Evolutionary conservation across 176 grass and related monocot species (phyloP), one percentile per base, ranked within the genome.

Genomic region (Triticum urartu): DNA sequence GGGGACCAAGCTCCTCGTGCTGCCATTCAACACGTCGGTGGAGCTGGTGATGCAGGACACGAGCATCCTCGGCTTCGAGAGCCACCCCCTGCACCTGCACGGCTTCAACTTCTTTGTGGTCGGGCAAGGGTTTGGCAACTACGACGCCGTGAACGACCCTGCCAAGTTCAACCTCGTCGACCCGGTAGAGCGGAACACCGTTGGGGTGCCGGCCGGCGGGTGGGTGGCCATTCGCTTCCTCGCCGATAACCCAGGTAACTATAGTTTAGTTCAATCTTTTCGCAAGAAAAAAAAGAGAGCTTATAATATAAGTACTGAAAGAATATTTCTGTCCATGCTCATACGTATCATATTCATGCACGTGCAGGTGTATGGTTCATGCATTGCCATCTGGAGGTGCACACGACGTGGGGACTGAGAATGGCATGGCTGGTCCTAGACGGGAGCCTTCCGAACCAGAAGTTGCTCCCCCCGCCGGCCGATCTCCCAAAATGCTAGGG

Each of bases 41-140:
- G 91, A 97, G 85, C 74, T 94, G 7, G 89, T 97, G 75, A 88
- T 97, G 89, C 94, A 97, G 81, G 94, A 79, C 85, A 97, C 92
- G 20, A 89, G 88, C 81, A 85, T 94, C 43, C 80, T 90, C 43
- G 91, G 91, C 60, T 17, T 33, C 25, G 94, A 97, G 85, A 97
- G 92, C 89, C 92, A 97, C 89, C 94, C 94, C 3, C 79, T 97
- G 35, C 94, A 97, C 69, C 85, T 97, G 45, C 94, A 97, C 33
- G 94, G 94, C 63, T 94, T 79, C 89, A 97, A 97, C 64, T 97
- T 90, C 92, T 97, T 90, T 64, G 94, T 94, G 0, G 59, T 97
- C 21, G 92, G 92, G 0, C 85, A 64, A 61, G 94, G 94, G 2
- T 88, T 90, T 22, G 94, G 89, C 50, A 97, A 94, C 71, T 94